Percentiles rank a stretch among this genome's conserved stretches.
These are phyloP conservation scores for Datisca glomerata DNA, from an alignment of 306 rosid species.

Conservation along the genomic window DNA sequence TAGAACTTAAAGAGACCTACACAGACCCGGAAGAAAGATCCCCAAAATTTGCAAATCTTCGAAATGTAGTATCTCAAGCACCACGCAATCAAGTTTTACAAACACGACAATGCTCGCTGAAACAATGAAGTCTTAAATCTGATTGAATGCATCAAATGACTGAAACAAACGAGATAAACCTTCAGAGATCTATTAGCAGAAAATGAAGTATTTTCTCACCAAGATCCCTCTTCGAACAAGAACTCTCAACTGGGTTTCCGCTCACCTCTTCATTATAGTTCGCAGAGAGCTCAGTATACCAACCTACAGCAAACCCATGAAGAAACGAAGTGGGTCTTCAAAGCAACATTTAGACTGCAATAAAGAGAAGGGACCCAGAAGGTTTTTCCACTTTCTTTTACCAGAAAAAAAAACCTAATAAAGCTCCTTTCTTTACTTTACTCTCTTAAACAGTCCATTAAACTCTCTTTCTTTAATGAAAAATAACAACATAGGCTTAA, in stretches of 20 bases:
- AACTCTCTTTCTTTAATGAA: conserved; percentile 22
- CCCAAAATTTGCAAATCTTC: conserved; percentile 6
- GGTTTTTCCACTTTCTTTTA: conserved; percentile 12
- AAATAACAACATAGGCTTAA: conserved; percentile 10
- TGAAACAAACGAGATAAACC: conserved; percentile 16
- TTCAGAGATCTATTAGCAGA: conserved; percentile 37
- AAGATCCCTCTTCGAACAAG: conserved; percentile 23
- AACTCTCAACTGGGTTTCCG: background rate
- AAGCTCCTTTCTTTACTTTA: conserved; percentile 2
- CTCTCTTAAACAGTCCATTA: conserved; percentile 3
- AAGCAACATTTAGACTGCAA: conserved; percentile 33
- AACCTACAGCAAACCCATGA: conserved; percentile 29
- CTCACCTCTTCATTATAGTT: conserved; percentile 18
- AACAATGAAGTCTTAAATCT: too few relatives aligned
- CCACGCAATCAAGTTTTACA: conserved; percentile 20
- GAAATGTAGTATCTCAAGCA: conserved; percentile 16
- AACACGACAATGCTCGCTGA: too few relatives aligned
- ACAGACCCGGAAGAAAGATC: background rate
- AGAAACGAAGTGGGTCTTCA: conserved; percentile 34
- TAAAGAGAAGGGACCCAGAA: conserved; percentile 58
- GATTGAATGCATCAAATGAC: conserved; percentile 22
- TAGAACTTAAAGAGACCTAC: background rate
- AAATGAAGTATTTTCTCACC: conserved; percentile 21
- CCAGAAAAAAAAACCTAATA: conserved; percentile 19
- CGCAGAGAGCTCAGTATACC: conserved; percentile 3